Percentiles rank a stretch among this genome's conserved stretches.
Evolutionary conservation across 306 rosid genomes (phyloP).

Genomic region (Medicago lupulina): DNA sequence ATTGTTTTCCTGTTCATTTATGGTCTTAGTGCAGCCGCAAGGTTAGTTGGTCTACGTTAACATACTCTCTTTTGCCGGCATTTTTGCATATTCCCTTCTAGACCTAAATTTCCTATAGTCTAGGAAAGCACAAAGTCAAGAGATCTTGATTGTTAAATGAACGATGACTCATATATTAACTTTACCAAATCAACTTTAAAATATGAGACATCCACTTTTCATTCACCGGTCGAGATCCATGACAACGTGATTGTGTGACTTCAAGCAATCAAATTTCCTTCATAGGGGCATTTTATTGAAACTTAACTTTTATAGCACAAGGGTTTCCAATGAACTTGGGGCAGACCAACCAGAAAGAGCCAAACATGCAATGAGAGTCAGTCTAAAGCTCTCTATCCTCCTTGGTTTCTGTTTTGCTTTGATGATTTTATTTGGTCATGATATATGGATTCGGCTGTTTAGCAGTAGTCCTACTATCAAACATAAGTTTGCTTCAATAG

Average conservation of each 20-base stretch:
- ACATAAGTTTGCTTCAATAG: slow-evolving; percentile 70
- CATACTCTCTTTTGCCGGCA: neutral
- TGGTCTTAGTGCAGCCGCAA: slow-evolving; percentile 85
- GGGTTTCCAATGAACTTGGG: slow-evolving; percentile 90
- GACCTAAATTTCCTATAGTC: too few species aligned
- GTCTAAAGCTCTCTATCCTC: slow-evolving; percentile 69
- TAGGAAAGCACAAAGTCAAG: neutral
- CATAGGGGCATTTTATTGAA: neutral
- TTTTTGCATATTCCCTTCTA: too few species aligned
- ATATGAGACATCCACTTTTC: neutral
- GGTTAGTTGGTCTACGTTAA: slow-evolving; percentile 50
- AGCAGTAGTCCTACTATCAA: slow-evolving; percentile 51
- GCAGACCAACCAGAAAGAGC: slow-evolving; percentile 65
- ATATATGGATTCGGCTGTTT: slow-evolving; percentile 66
- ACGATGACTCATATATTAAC: neutral
- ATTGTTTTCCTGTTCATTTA: slow-evolving; percentile 67
- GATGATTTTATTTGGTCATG: slow-evolving; percentile 61
- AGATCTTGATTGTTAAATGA: neutral
- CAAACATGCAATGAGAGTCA: slow-evolving; percentile 73
- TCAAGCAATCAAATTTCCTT: neutral
- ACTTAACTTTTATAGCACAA: slow-evolving; percentile 59
- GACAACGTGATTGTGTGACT: neutral
- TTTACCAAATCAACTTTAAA: neutral
- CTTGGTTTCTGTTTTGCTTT: slow-evolving; percentile 57
- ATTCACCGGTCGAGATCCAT: neutral